phyloP scores from a whole-genome alignment of 2,329 filamentous ascomycete genomes.

The Cladosporium sp. region DNA sequence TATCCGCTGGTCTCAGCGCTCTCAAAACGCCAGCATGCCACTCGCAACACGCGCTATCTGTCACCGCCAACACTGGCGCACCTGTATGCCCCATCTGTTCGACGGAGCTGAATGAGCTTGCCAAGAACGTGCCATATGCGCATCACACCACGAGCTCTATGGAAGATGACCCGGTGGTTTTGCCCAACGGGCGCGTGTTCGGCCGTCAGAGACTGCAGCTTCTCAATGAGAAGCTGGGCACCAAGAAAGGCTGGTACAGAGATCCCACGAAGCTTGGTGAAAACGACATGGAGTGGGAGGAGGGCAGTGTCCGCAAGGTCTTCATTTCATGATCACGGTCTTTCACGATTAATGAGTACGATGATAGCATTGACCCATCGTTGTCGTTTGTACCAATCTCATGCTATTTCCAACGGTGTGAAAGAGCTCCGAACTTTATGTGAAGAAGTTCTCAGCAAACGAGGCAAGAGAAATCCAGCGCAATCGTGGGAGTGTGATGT shows the following conservation, averaged over 20 bases:
- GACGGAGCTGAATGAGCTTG: slow-evolving; percentile 88
- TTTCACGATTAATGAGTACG: too few relatives aligned
- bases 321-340: slow-evolving; percentile 66
- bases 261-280: slow-evolving; percentile 63
- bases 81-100: slow-evolving; percentile 94
- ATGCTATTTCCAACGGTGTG: too few relatives aligned
- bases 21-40: slow-evolving; percentile 96
- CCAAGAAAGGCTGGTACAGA: slow-evolving; percentile 63
- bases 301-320: slow-evolving; percentile 72
- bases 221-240: slow-evolving; percentile 74
- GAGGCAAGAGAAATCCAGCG: too few relatives aligned
- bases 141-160: slow-evolving; percentile 93
- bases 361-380: too few relatives aligned
- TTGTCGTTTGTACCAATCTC: too few relatives aligned
- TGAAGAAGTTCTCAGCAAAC: too few relatives aligned
- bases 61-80: slow-evolving; percentile 58
- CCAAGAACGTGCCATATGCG: slow-evolving; percentile 84
- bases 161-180: slow-evolving; percentile 76
- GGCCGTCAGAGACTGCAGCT: slow-evolving; percentile 69
- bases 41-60: slow-evolving; percentile 57
- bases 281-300: slow-evolving; percentile 58
- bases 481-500: too few relatives aligned
- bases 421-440: too few relatives aligned
- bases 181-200: slow-evolving; percentile 86
- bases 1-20: slow-evolving; percentile 86